Base-by-base conservation (phyloP, 306 rosid genomes). In the Lagenaria siceraria region DNA sequence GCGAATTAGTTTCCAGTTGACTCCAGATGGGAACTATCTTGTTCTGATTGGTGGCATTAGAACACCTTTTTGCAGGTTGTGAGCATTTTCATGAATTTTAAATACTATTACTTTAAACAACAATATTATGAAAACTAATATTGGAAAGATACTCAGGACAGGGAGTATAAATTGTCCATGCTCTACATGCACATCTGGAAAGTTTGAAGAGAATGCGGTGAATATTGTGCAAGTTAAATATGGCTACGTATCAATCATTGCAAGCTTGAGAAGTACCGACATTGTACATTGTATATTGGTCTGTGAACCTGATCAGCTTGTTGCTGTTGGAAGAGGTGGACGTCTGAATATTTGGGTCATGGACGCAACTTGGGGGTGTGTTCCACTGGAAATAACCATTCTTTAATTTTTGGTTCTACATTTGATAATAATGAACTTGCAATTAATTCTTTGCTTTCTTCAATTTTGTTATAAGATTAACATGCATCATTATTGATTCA, bases 281-380 rank as follows among this genome's bases (percentile, higher is more conserved):
- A 63, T 63, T 75, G 61, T 85, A 60, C 88, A 81, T 24, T 77
- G 90, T 80, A 25, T 89, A 65, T 80, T 89, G 91, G 89, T 87
- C 61, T 93, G 96, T 84, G 90, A 88, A 82, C 96, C 96, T 80
- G 82, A 88, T 78, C 77, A 82, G 77, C 88, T 93, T 82, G 90
- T 89, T 60, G 88, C 92, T 81, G 86, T 93, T 77, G 97, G 97
- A 75, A 92, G 87, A 79, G 87, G 90, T 82, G 98, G 98, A 79
- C 90, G 91, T 79, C 74, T 93, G 79, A 92, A 88, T 83, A 83
- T 93, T 74, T 93, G 97, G 97, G 81, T 87, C 85, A 85, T 93
- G 98, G 88, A 88, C 86, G 86, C 98, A 78, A 77, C 82, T 85
- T 93, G 98, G 98, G 86, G 93, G 98, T 93, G 81, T 80, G 83